Evolutionary conservation across 495 filamentous ascomycete species (phyloP).

Genomic region (Neurospora sublineolata): DNA sequence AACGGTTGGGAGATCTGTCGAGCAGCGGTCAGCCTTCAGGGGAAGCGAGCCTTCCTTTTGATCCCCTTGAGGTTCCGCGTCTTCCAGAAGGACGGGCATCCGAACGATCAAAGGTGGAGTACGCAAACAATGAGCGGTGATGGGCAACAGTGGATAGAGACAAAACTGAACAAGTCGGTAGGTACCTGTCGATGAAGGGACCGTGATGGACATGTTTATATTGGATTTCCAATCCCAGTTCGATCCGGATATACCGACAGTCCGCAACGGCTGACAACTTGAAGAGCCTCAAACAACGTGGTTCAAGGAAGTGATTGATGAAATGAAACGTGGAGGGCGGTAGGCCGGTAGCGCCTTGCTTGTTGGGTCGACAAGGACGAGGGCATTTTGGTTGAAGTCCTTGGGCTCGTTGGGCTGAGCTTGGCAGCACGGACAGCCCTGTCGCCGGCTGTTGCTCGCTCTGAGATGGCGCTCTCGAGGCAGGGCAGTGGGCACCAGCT

Average conservation of each 20-base stretch:
- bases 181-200: background rate
- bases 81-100: background rate
- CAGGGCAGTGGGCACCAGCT: background rate
- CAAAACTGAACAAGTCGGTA: background rate
- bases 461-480: background rate
- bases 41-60: background rate
- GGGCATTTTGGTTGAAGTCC: background rate
- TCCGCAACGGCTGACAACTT: background rate
- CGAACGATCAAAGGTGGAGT: background rate
- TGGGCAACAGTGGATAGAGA: background rate
- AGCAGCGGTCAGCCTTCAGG: background rate
- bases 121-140: background rate
- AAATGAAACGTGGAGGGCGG: background rate
- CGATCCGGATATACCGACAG: background rate
- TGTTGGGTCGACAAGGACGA: background rate
- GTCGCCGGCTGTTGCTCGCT: background rate
- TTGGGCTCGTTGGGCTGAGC: background rate
- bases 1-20: background rate
- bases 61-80: background rate
- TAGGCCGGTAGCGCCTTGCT: background rate
- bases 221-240: background rate
- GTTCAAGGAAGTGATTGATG: background rate
- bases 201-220: background rate
- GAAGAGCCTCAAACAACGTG: background rate
- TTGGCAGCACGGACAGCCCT: background rate